Conservation (phyloP, 108 stramenopile species). For the Fistulifera pelliculosa region DNA sequence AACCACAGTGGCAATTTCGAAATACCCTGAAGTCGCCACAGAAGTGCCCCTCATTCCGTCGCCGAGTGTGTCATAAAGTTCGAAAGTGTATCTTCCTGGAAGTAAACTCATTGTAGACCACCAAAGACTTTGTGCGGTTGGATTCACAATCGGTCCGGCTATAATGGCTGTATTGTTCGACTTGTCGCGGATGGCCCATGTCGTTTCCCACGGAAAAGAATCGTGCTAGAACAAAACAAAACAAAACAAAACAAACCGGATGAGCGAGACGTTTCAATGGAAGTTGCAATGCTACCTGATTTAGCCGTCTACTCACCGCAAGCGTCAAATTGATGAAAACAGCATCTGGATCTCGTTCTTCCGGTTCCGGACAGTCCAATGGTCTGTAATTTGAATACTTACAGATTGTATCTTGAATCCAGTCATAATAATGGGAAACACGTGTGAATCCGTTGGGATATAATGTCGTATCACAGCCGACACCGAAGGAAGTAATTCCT, state of each 20-base stretch:
- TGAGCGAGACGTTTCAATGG: no score
- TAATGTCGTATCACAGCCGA: background rate
- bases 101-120: background rate
- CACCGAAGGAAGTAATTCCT: constrained; percentile 14
- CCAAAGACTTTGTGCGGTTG: background rate
- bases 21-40: no score
- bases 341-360: background rate
- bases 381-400: background rate
- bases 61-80: constrained; percentile 31
- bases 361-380: background rate
- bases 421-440: constrained; percentile 14
- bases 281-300: no score
- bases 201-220: constrained; percentile 13
- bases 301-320: background rate
- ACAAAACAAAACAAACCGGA: no score
- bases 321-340: background rate
- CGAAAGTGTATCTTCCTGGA: constrained; percentile 34
- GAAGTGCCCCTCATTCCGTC: constrained; percentile 17
- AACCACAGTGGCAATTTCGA: no score
- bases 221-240: no score
- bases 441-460: constrained; percentile 17
- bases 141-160: constrained; percentile 10
- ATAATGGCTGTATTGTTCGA: background rate
- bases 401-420: constrained; percentile 9
- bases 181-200: constrained; percentile 8